phyloP scores from a whole-genome alignment of 2,329 filamentous ascomycete genomes.

The Fusarium haematococcum region DNA sequence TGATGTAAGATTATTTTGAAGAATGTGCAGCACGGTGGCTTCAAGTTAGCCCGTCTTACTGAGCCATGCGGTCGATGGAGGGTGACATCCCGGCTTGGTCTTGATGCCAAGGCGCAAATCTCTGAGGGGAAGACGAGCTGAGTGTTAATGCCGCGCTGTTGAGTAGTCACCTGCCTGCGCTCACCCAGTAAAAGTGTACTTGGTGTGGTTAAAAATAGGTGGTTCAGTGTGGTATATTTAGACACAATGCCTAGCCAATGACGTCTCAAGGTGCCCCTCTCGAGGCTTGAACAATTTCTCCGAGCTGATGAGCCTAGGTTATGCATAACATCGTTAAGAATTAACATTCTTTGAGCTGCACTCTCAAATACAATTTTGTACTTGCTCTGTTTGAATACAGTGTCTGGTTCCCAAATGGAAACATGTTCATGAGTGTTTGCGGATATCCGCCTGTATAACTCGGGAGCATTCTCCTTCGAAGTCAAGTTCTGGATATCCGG shows the following conservation, averaged over 20 bases:
- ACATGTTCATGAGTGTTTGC: background rate
- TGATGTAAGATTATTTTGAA: background rate
- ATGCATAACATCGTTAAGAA: background rate
- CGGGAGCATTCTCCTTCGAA: background rate
- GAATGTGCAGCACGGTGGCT: background rate
- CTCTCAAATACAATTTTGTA: background rate
- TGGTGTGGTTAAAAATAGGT: background rate
- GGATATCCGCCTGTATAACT: background rate
- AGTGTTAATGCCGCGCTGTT: background rate
- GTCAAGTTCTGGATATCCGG: background rate
- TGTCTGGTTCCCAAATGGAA: background rate
- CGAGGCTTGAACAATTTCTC: background rate
- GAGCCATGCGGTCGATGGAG: background rate
- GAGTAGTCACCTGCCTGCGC: background rate
- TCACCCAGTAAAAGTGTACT: background rate
- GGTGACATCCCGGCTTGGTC: background rate
- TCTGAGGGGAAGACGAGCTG: background rate
- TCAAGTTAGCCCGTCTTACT: constrained; percentile 1
- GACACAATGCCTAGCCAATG: background rate
- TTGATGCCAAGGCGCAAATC: background rate
- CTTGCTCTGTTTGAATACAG: background rate
- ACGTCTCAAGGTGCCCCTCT: background rate
- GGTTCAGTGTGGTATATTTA: background rate
- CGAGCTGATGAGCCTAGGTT: background rate
- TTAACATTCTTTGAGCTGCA: background rate